A percentile compares a stretch with the other conserved stretches of the same genome.
These are phyloP conservation scores for Acephala macrosclerotiorum DNA, from an alignment of 2,329 filamentous ascomycete genomes.

Conservation along the genomic window DNA sequence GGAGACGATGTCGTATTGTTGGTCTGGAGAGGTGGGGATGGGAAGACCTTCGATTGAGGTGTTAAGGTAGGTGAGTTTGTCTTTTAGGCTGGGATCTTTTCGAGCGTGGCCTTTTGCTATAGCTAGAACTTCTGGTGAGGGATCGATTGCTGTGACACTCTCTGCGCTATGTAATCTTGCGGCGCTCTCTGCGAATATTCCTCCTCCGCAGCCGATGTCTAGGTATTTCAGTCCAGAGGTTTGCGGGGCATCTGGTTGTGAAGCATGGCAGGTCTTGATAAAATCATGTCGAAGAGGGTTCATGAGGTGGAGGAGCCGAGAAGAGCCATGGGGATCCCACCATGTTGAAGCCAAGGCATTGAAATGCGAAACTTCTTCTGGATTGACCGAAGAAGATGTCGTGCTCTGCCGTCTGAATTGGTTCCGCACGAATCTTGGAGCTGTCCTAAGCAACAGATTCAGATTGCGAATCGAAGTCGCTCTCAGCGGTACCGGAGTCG, in stretches of 20 bases:
- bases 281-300: slow-evolving; percentile 96
- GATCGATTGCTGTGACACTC: slow-evolving; percentile 79
- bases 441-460: slow-evolving; percentile 41
- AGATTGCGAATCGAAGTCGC: slow-evolving; percentile 42
- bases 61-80: slow-evolving; percentile 76
- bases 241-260: slow-evolving; percentile 53
- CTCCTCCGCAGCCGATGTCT: slow-evolving; percentile 94
- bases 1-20: slow-evolving; percentile 80
- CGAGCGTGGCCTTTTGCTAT: slow-evolving; percentile 80
- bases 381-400: slow-evolving; percentile 75
- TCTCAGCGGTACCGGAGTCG: slow-evolving; percentile 27
- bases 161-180: slow-evolving; percentile 70
- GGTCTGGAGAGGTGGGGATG: slow-evolving; percentile 46
- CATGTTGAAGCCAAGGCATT: slow-evolving; percentile 89
- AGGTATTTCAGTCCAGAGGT: slow-evolving; percentile 70
- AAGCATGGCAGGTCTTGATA: slow-evolving; percentile 74
- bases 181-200: slow-evolving; percentile 92
- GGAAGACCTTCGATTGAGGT: slow-evolving; percentile 77
- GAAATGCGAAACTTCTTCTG: slow-evolving; percentile 92
- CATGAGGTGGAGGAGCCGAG: slow-evolving; percentile 94
- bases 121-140: slow-evolving; percentile 74
- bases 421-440: slow-evolving; percentile 41
- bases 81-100: slow-evolving; percentile 71
- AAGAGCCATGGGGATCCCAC: slow-evolving; percentile 97
- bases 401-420: slow-evolving; percentile 39